These are phyloP conservation scores for Aspergillus hancockii DNA, from an alignment of 495 filamentous ascomycete genomes.

Conservation along the genomic window DNA sequence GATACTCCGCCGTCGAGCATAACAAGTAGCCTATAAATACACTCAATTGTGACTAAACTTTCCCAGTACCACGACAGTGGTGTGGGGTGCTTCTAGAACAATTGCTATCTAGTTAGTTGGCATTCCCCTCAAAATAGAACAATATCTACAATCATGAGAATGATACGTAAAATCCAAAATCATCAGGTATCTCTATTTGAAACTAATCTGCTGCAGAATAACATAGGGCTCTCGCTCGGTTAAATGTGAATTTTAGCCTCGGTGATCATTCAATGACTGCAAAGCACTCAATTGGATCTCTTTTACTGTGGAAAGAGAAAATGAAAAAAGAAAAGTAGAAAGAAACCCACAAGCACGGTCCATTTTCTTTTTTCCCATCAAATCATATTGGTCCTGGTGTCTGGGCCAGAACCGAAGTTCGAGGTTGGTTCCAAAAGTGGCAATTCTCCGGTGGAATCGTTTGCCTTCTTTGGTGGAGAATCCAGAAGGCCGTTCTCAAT, in stretches of 20 bases:
- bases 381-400: background rate
- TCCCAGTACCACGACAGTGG: background rate
- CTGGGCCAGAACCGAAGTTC: slow-evolving; percentile 5
- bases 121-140: background rate
- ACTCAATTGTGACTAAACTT: background rate
- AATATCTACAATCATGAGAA: background rate
- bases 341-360: background rate
- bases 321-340: background rate
- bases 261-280: background rate
- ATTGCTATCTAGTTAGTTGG: background rate
- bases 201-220: slow-evolving; percentile 1
- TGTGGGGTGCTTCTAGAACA: background rate
- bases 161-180: too few relatives aligned
- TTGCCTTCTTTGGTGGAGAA: slow-evolving; percentile 28
- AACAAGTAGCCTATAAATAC: background rate
- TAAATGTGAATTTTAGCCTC: slow-evolving; percentile 2
- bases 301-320: background rate
- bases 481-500: background rate
- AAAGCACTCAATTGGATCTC: background rate
- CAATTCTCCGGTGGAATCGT: slow-evolving; percentile 41
- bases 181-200: slow-evolving; percentile 1
- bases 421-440: slow-evolving; percentile 21
- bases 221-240: background rate
- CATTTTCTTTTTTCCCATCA: background rate
- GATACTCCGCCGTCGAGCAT: background rate